Base-by-base conservation (phyloP, 305 asterid genomes). In the Fraxinus angustifolia region DNA sequence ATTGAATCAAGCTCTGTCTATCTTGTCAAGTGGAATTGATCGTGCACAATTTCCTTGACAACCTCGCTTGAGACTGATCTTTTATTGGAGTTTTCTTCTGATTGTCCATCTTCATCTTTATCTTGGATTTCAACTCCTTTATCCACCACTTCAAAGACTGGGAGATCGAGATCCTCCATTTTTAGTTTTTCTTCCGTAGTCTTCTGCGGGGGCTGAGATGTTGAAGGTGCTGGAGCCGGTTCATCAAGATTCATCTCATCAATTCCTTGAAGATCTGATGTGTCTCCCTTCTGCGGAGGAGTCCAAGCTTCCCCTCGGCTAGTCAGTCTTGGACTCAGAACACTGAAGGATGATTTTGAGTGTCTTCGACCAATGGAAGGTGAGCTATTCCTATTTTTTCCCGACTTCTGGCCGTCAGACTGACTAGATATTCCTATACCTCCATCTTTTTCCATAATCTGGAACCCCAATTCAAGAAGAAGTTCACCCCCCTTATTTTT, bases 371-470 rank as follows among this genome's bases (percentile, higher is more conserved):
- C 97, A 10, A 88, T 2, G 1, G 93, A 88, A 33, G 93, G 84
- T 0, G 88, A 85, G 38, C 77, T 48, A 21, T 76, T 87, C 14
- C 75, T 68, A 8, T 72, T 76, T 28, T 88, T 81, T 0, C 75
- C 89, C 0, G 88, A 50, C 58, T 78, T 87, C 82, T 88, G 88
- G 8, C 97, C 94, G 48, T 90, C 93, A 1, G 86, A 84, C 42
- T 84, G 88, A 31, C 86, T 87, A 8, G 91, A 94, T 33, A 94
- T 90, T 76, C 96, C 96, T 42, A 86, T 74, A 0, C 93, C 97
- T 11, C 97, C 98, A 85, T 94, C 98, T 62, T 94, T 94, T 87
- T 94, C 98, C 97, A 94, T 94, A 16, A 94, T 92, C 85, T 92
- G 98, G 82, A 94, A 94, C 16, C 97, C 95, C 45, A 94, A 80